A percentile compares a stretch with the other conserved stretches of the same genome.
Evolutionary conservation across 768 basidiomycete species (phyloP).

Genomic region (Piloderma croceum): DNA sequence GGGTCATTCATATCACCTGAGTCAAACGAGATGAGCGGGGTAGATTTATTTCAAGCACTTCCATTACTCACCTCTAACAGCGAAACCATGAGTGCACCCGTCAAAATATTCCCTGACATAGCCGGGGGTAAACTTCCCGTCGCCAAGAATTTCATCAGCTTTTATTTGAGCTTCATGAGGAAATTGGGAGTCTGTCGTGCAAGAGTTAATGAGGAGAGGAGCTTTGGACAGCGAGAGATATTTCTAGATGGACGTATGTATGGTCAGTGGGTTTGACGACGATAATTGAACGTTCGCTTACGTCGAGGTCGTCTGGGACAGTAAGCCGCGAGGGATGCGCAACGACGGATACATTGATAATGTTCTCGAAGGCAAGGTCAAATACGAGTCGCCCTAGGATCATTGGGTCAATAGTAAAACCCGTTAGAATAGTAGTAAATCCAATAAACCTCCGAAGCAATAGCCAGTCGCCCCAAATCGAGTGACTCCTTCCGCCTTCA

Average conservation of each 20-base stretch:
- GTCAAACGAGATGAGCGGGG: background rate
- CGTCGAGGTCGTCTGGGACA: conserved; percentile 30
- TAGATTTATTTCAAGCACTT: conserved; percentile 14
- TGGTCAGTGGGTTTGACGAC: conserved; percentile 1
- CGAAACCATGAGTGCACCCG: conserved; percentile 44
- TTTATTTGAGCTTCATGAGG: conserved; percentile 25
- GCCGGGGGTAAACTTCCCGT: conserved; percentile 32
- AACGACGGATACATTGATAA: conserved; percentile 24
- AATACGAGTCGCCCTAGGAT: conserved; percentile 30
- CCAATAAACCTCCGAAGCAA: conserved; percentile 34
- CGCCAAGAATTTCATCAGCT: conserved; percentile 34
- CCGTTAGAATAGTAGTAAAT: background rate
- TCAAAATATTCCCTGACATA: conserved; percentile 31
- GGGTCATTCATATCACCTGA: conserved; percentile 24
- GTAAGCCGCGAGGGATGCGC: conserved; percentile 33
- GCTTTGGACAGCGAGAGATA: conserved; percentile 28
- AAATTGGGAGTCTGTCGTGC: conserved; percentile 31
- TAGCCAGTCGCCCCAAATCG: conserved; percentile 32
- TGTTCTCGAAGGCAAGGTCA: conserved; percentile 27
- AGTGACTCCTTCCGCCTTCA: conserved; percentile 32
- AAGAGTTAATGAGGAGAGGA: conserved; percentile 40
- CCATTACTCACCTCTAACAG: conserved; percentile 39
- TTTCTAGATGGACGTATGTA: conserved; percentile 16
- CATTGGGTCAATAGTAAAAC: conserved; percentile 1
- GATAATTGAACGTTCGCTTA: background rate